Conservation (phyloP, 2,329 filamentous ascomycete species). For the Exophiala xenobiotica region DNA sequence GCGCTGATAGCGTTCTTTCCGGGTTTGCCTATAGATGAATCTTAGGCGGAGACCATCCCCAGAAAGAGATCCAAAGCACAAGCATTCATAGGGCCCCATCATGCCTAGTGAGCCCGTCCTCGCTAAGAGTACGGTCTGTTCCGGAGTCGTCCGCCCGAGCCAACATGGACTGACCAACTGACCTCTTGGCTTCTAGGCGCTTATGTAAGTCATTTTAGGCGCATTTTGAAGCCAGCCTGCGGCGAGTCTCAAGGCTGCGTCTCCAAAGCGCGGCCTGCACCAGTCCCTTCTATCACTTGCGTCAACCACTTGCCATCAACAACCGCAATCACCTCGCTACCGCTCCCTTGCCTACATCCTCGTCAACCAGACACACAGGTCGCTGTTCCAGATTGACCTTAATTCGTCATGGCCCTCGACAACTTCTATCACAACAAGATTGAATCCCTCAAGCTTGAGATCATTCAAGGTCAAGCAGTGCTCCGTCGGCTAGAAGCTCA, state of each 20-base stretch:
- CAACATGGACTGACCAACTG: no score
- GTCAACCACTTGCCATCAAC: background rate
- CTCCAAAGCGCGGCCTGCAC: background rate
- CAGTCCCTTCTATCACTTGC: background rate
- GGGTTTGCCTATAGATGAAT: no score
- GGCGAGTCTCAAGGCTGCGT: background rate
- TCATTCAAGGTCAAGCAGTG: conserved; percentile 96
- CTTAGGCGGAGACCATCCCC: no score
- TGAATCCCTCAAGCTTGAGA: conserved; percentile 99
- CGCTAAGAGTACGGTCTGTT: no score
- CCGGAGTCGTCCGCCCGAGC: no score
- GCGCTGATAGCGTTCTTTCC: no score
- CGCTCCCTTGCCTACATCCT: conserved; percentile 28
- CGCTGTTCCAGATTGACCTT: background rate
- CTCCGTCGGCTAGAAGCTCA: conserved; percentile 94
- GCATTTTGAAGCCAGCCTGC: background rate
- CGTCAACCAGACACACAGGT: conserved; percentile 32
- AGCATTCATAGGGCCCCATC: no score
- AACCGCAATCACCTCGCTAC: conserved; percentile 22
- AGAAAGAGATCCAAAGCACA: no score
- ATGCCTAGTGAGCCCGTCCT: no score
- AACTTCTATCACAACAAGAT: conserved; percentile 99
- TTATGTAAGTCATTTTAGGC: background rate
- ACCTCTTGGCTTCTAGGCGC: no score
- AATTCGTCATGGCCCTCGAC: conserved; percentile 84